Percentiles rank a stretch among this genome's conserved stretches.
phyloP scores from a whole-genome alignment of 352 stramenopile genomes.

The Elongisporangium undulatum region DNA sequence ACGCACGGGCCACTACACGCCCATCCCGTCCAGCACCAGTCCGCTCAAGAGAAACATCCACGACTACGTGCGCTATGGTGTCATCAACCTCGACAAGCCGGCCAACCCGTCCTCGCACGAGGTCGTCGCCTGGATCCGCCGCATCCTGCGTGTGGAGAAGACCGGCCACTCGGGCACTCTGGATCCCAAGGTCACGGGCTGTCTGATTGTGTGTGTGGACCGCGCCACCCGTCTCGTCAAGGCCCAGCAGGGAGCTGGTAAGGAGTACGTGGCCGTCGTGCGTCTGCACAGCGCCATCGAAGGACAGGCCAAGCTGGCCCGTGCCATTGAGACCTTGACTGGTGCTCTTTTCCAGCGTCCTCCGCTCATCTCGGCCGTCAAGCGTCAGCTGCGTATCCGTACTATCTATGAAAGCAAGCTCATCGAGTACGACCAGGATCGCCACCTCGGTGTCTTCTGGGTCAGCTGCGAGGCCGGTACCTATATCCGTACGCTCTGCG shows the following conservation, averaged over 20 bases:
- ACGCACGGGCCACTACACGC: constrained; percentile 98
- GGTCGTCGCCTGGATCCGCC: constrained; percentile 99
- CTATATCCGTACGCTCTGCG: constrained; percentile 99
- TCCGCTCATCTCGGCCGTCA: constrained; percentile 99
- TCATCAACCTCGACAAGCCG: constrained; percentile 99
- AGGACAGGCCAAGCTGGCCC: constrained; percentile 86
- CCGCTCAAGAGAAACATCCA: constrained; percentile 96
- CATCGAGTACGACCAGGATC: constrained; percentile 98
- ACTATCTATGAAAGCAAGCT: constrained; percentile 99
- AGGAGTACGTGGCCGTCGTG: constrained; percentile 99
- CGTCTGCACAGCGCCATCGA: constrained; percentile 97
- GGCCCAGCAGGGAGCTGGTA: constrained; percentile 94
- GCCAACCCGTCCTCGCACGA: constrained; percentile 99
- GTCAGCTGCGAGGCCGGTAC: constrained; percentile 98
- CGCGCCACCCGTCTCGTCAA: constrained; percentile 93
- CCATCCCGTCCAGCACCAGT: constrained; percentile 95
- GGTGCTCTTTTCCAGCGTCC: constrained; percentile 99
- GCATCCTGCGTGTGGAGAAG: constrained; percentile 99
- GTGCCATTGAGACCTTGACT: constrained; percentile 98
- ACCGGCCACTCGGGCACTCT: constrained; percentile 99
- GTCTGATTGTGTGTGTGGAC: constrained; percentile 99
- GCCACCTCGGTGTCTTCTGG: constrained; percentile 97
- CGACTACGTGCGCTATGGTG: constrained; percentile 98
- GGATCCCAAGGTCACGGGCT: constrained; percentile 99
- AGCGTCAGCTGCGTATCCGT: constrained; percentile 98